A percentile compares a stretch with the other conserved stretches of the same genome.
Conservation (phyloP, 2,329 filamentous ascomycete species). For the Sclerotinia minor region DNA sequence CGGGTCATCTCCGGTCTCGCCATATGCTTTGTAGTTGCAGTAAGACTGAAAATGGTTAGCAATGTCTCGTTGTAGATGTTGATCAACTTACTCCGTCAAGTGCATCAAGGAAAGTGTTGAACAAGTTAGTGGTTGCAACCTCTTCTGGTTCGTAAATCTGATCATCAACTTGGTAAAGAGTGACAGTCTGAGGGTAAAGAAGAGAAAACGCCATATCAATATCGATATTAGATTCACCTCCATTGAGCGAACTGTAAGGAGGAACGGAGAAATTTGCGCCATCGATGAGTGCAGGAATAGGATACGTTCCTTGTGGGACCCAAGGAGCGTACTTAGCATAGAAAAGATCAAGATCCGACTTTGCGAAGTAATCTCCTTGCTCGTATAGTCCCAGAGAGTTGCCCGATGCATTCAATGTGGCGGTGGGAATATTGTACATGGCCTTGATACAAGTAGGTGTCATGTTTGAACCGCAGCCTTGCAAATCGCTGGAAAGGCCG, state of each 20-base stretch:
- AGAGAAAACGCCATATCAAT: constrained; percentile 40
- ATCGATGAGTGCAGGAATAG: constrained; percentile 33
- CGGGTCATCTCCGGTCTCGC: constrained; percentile 45
- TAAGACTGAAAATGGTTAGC: constrained; percentile 39
- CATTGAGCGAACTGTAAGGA: constrained; percentile 13
- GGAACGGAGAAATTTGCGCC: constrained; percentile 31
- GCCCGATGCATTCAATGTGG: constrained; percentile 21
- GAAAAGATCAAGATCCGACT: constrained; percentile 30
- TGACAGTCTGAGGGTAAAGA: constrained; percentile 31
- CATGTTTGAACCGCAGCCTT: constrained; percentile 30
- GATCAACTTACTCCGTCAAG: constrained; percentile 33
- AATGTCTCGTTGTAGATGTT: not conserved
- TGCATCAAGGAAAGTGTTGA: constrained; percentile 40
- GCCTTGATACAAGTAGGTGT: constrained; percentile 34
- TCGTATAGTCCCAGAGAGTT: constrained; percentile 28
- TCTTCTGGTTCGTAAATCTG: constrained; percentile 33
- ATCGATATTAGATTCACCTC: constrained; percentile 42
- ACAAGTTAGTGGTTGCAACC: constrained; percentile 34
- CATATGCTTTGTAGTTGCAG: constrained; percentile 49
- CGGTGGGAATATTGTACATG: constrained; percentile 41
- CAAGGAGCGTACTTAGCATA: constrained; percentile 27
- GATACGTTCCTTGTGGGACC: constrained; percentile 29
- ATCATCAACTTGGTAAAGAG: constrained; percentile 38
- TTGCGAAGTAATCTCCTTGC: constrained; percentile 32
- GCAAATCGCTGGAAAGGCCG: constrained; percentile 22